phyloP scores from a whole-genome alignment of 331 rosid genomes.

The Acacia pycnantha region DNA sequence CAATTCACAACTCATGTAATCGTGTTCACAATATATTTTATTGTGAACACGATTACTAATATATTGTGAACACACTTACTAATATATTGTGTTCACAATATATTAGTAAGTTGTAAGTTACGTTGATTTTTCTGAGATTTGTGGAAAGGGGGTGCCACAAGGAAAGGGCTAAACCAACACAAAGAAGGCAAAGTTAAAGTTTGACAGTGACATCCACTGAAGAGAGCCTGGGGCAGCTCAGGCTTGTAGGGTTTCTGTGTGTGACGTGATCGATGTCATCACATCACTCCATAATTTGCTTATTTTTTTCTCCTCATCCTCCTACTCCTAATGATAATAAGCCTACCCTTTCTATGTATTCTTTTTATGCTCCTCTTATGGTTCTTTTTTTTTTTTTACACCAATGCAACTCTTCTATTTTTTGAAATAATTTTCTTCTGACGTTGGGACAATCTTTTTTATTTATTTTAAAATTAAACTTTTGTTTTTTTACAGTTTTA shows the following conservation, averaged over 20 bases:
- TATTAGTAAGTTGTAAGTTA: too few species aligned
- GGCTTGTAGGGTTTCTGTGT: slow-evolving; percentile 38
- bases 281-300: slow-evolving; percentile 22
- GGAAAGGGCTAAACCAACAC: not conserved
- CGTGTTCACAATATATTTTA: too few species aligned
- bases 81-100: too few species aligned
- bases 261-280: slow-evolving; percentile 38
- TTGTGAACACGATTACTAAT: too few species aligned
- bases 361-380: not conserved
- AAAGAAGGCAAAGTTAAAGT: not conserved
- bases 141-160: not conserved
- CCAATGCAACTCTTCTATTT: too few species aligned
- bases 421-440: too few species aligned
- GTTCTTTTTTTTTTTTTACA: too few species aligned
- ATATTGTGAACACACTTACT: too few species aligned
- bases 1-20: too few species aligned
- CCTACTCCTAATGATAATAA: not conserved
- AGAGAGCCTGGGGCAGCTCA: not conserved
- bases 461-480: too few species aligned
- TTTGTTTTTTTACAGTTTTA: too few species aligned
- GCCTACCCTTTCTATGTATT: not conserved
- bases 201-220: slow-evolving; percentile 44
- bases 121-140: too few species aligned
- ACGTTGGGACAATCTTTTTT: not conserved
- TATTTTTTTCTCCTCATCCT: not conserved